phyloP scores from a whole-genome alignment of 352 stramenopile species.

The Phytopythium sindhum region DNA sequence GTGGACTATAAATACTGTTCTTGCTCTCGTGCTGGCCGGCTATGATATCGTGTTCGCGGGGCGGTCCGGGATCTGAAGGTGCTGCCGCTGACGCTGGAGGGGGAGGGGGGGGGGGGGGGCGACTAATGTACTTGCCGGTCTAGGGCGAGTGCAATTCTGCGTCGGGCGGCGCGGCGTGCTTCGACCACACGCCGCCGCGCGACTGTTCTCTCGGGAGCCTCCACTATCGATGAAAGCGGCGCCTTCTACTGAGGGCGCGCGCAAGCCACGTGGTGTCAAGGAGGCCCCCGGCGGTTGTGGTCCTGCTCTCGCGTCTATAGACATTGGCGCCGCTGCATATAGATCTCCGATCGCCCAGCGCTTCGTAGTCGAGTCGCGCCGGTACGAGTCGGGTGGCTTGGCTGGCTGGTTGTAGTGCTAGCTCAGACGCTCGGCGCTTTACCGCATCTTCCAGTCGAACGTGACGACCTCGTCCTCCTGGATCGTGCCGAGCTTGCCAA shows the following conservation, averaged over 20 bases:
- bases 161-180: conserved; percentile 1
- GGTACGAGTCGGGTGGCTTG: not conserved
- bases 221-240: not conserved
- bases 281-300: not conserved
- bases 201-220: not conserved
- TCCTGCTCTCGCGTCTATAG: not conserved
- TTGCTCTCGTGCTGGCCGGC: not conserved
- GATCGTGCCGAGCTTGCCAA: conserved; percentile 67
- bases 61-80: not conserved
- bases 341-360: not conserved
- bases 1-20: not conserved
- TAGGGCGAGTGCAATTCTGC: not conserved
- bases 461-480: conserved; percentile 63
- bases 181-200: conserved; percentile 3
- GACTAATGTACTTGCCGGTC: not conserved
- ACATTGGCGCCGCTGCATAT: not conserved
- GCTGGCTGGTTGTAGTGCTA: not conserved
- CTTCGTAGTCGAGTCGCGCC: not conserved
- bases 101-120: too few relatives aligned
- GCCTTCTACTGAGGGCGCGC: not conserved
- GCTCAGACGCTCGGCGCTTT: conserved; percentile 8
- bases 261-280: not conserved
- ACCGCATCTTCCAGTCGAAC: conserved; percentile 62
- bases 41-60: not conserved
- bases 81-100: too few relatives aligned